Evolutionary conservation across 1,139 yeast species (phyloP), one percentile per base, ranked within the genome.

Genomic region (Scheffersomyces segobiensis): DNA sequence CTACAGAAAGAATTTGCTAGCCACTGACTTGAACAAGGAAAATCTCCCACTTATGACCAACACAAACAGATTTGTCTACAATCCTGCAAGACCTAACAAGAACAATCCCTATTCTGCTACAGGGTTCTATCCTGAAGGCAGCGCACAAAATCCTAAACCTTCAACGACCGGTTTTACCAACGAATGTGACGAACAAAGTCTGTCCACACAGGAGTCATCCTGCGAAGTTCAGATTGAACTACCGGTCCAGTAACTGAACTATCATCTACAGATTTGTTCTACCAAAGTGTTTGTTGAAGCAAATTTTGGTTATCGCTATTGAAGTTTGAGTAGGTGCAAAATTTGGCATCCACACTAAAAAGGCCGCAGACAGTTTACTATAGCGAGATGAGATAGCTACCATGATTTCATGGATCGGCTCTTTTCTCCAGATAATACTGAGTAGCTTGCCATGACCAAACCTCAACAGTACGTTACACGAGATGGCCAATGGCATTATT

Each of bases 401-500:
- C 42, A 32, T 12, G 42, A 32, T 32, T 32, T 14, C 32, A 6
- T 24, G 8, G 32, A 7, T 12, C 42, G 17, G 12, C 42, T 32
- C 42, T 12, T 32, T 32, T 14, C 17, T 32, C 42, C 42, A 32
- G 42, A 32, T 10, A 24, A 24, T 24, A 48, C 46, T 47, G 39
- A 51, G 48, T 22, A 54, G 32, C 20, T 10, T 52, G 26, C 53
- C 32, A 52, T 52, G 53, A 39, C 48, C 46, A 48, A 48, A 5
- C 20, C 42, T 10, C 32, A 18, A 20, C 48, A 50, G 21, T 20
- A 46, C n/a, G 20, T 26, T 19, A 39, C 56, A 19, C 54, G 49
- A 19, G 60, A 53, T 49, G 49, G 47, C 5, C 60, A 55, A 58
- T 67, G 68, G 70, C 59, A 56, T 19, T 67, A 66, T 55, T 55